Conservation (phyloP, 495 filamentous ascomycete species). For the Aspergillus cristatus region DNA sequence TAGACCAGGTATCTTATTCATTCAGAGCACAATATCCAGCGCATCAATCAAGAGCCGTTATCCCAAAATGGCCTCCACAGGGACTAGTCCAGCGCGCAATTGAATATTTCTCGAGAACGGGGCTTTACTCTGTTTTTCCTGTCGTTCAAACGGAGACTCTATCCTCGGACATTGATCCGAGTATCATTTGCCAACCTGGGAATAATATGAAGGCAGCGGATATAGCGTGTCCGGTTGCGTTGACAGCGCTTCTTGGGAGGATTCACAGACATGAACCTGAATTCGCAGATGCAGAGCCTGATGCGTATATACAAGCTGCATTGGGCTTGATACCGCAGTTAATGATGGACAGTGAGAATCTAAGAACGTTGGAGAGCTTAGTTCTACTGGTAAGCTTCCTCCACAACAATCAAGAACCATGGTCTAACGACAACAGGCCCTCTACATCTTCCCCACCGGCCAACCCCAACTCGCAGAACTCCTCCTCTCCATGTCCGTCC, state of each 20-base stretch:
- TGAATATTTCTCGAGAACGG: constrained; percentile 12
- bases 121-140: constrained; percentile 20
- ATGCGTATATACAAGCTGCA: constrained; percentile 16
- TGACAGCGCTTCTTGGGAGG: constrained; percentile 17
- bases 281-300: constrained; percentile 13
- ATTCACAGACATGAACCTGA: constrained; percentile 17
- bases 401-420: not conserved
- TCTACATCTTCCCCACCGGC: constrained; percentile 15
- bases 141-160: constrained; percentile 12
- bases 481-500: constrained; percentile 14
- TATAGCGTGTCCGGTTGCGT: constrained; percentile 16
- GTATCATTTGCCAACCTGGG: constrained; percentile 7
- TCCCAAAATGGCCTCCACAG: constrained; percentile 11
- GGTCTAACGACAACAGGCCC: constrained; percentile 7
- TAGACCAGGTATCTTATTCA: constrained; percentile 6
- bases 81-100: constrained; percentile 13
- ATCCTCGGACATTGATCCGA: constrained; percentile 9
- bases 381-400: constrained; percentile 14
- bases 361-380: constrained; percentile 17
- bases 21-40: constrained; percentile 4
- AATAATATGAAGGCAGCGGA: constrained; percentile 6
- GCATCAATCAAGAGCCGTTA: constrained; percentile 1
- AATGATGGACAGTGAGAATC: constrained; percentile 13
- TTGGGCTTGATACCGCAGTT: constrained; percentile 13
- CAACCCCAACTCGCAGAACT: constrained; percentile 13